A percentile compares a stretch with the other conserved stretches of the same genome.
These are phyloP conservation scores for Sarocladium brachiariae DNA, from an alignment of 2,329 filamentous ascomycete species.

Conservation along the genomic window DNA sequence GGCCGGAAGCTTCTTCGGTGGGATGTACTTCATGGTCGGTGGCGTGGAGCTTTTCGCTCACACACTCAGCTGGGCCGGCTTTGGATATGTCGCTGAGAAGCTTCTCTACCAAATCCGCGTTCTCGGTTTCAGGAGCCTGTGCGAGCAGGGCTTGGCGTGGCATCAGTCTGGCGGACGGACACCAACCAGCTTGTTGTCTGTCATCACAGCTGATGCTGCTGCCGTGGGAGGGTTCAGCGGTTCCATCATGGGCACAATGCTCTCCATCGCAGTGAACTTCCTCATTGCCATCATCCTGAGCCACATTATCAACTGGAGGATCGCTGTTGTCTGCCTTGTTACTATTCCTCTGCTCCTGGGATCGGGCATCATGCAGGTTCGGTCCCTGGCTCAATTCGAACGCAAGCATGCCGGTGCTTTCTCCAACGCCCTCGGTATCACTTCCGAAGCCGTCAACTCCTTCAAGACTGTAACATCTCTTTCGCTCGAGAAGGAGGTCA, in stretches of 20 bases:
- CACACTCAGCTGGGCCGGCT: constrained; percentile 14
- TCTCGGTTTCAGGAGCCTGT: constrained; percentile 21
- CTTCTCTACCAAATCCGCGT: constrained; percentile 2
- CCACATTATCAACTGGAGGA: constrained; percentile 38
- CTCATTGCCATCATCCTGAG: constrained; percentile 30
- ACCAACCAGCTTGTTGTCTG: constrained; percentile 54
- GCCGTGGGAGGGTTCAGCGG: constrained; percentile 52
- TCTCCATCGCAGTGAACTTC: constrained; percentile 31
- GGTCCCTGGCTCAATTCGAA: constrained; percentile 26
- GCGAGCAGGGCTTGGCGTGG: constrained; percentile 39
- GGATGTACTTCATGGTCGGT: constrained; percentile 23
- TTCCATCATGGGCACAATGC: constrained; percentile 34
- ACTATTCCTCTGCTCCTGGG: constrained; percentile 29
- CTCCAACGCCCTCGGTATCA: constrained; percentile 31
- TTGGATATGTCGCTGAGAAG: constrained; percentile 16
- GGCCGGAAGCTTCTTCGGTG: constrained; percentile 36
- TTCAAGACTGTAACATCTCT: constrained; percentile 36
- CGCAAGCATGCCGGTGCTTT: constrained; percentile 7
- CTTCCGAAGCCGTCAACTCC: constrained; percentile 34
- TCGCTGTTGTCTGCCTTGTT: constrained; percentile 41
- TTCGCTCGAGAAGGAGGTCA: constrained; percentile 30
- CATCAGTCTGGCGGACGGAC: constrained; percentile 59
- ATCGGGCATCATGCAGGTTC: constrained; percentile 29
- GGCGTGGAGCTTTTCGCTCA: constrained; percentile 18
- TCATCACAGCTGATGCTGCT: constrained; percentile 63